Evolutionary conservation across 23 red algal genomes (phyloP).

Genomic region (Pyropia haitanensis): DNA sequence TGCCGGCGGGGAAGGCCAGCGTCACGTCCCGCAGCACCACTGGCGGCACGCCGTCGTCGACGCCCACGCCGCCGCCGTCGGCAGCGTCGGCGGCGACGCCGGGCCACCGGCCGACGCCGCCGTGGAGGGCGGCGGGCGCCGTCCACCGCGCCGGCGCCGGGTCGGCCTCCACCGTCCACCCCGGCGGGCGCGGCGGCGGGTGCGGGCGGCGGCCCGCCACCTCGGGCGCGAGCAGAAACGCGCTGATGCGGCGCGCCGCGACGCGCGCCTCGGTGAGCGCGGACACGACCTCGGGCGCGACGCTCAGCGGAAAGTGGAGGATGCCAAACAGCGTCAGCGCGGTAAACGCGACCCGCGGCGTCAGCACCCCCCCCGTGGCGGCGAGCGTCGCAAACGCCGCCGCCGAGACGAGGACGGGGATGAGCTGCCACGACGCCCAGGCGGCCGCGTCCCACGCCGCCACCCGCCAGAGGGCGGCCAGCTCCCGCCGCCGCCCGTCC

Average conservation of each 20-base stretch:
- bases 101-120: neutral
- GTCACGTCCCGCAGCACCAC: slow-evolving; percentile 17
- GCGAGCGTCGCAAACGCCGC: slow-evolving; percentile 51
- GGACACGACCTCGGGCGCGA: slow-evolving; percentile 56
- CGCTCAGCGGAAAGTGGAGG: slow-evolving; percentile 65
- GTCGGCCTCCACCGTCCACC: neutral
- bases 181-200: neutral
- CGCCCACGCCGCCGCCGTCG: neutral
- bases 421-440: neutral
- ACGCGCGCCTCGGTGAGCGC: slow-evolving; percentile 33
- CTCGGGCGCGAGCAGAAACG: slow-evolving; percentile 43
- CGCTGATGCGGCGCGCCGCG: slow-evolving; percentile 27
- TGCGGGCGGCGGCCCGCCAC: neutral
- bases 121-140: neutral
- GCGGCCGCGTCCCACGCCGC: slow-evolving; percentile 5
- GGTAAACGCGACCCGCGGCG: slow-evolving; percentile 49
- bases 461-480: slow-evolving; percentile 7
- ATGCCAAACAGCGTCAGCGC: slow-evolving; percentile 86
- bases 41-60: slow-evolving; percentile 3
- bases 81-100: neutral
- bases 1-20: slow-evolving; percentile 43
- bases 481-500: slow-evolving; percentile 9
- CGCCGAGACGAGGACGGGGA: slow-evolving; percentile 14
- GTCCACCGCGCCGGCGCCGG: too few relatives aligned
- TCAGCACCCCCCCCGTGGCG: slow-evolving; percentile 15